Evolutionary conservation across 73 alveolate species (phyloP).

Genomic region (Paramecium sexaurelia): DNA sequence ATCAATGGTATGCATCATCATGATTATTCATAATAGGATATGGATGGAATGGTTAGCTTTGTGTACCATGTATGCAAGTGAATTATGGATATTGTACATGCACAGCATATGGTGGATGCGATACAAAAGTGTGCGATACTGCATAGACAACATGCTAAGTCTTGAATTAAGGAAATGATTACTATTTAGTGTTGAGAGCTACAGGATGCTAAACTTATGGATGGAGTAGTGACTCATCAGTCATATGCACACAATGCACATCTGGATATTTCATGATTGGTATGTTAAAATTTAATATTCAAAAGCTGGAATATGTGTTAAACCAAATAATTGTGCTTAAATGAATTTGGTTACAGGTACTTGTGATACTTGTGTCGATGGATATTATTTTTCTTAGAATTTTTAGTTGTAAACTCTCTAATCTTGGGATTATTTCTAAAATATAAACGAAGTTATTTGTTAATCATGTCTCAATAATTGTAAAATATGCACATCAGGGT

Average conservation of each 20-base stretch:
- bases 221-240: background rate
- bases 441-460: background rate
- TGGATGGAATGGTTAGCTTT: background rate
- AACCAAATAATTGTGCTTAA: background rate
- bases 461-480: background rate
- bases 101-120: background rate
- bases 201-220: background rate
- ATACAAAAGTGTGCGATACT: background rate
- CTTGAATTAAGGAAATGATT: background rate
- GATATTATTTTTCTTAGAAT: background rate
- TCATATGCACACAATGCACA: background rate
- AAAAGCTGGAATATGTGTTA: background rate
- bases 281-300: background rate
- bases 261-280: background rate
- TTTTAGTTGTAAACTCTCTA: background rate
- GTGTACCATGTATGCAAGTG: background rate
- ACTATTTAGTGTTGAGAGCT: background rate
- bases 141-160: background rate
- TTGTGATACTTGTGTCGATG: constrained; percentile 22
- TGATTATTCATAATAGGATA: background rate
- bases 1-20: constrained; percentile 23
- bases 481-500: constrained; percentile 26
- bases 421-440: background rate
- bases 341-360: background rate
- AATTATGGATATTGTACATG: background rate